Base-by-base conservation (phyloP, 2,329 filamentous ascomycete genomes). In the Microcyclospora tardicrescens region DNA sequence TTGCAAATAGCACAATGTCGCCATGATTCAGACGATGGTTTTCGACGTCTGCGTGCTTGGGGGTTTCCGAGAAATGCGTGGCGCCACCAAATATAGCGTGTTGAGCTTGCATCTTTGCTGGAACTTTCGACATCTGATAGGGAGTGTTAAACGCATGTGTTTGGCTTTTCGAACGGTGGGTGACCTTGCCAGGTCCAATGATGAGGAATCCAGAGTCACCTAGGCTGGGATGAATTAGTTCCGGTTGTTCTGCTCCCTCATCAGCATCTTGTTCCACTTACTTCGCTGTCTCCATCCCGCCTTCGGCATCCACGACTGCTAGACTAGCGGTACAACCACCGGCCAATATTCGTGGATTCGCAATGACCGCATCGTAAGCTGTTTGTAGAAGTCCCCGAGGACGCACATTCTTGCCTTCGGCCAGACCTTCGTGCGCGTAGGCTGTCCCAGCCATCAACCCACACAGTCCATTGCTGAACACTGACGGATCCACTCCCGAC, bases 61-160 rank as follows among this genome's bases (percentile, higher is more conserved):
- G 91, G 41, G 81, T 71, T 62, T 98, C 91, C 57, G 81, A 79
- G 16, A 94, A 73, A 39, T 60, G 58, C 4, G 59, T 57, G 2
- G 74, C 69, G 33, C 84, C 84, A 14, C 89, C 89, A 59, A 94
- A 96, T 19, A 84, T 75, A 10, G 79, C 76, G 52, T 86, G 81
- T 52, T 91, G 83, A 15, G 77, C 75, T 40, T 85, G 73, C 62
- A 94, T 79, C 50, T 74, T 76, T 3, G 81, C 75, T 1, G 91
- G 89, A 6, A 95, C 79, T 38, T 94, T 78, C 38, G 85, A 89
- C 31, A 98, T 73, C 61, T 98, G 91, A 57, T 84, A 98, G 0
- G 91, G 91, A 0, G 91, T 96, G 62, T 98, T 98, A 72, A 98
- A 98, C 33, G 81, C 86, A 60, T 98, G 91, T 1, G 86, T 95